A percentile compares a stretch with the other conserved stretches of the same genome.
Evolutionary conservation across 257 asterid species (phyloP).

Genomic region (Nicotiana tabacum): DNA sequence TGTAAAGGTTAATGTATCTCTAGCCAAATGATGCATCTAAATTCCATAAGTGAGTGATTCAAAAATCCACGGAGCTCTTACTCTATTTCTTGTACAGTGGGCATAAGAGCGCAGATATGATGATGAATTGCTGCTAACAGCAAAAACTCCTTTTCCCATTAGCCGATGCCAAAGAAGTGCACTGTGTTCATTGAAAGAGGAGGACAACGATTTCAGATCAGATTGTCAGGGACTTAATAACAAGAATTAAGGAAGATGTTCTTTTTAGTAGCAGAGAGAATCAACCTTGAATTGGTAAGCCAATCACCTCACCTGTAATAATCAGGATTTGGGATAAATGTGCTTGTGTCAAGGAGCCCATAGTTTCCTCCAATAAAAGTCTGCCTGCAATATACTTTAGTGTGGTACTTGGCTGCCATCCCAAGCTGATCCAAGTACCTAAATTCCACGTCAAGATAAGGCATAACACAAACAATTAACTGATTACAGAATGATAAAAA

Average conservation of each 20-base stretch:
- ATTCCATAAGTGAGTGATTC: not conserved
- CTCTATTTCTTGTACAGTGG: constrained; percentile 77
- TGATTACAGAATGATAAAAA: not conserved
- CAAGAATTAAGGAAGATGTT: constrained; percentile 81
- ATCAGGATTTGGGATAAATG: constrained; percentile 86
- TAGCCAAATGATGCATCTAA: not conserved
- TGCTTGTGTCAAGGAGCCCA: constrained; percentile 65
- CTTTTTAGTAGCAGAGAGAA: constrained; percentile 45
- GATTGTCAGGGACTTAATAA: constrained; percentile 31
- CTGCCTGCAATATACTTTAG: constrained; percentile 87
- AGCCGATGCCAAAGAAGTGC: constrained; percentile 92
- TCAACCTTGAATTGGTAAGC: constrained; percentile 11
- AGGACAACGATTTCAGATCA: not conserved
- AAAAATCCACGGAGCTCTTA: constrained; percentile 26
- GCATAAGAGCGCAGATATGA: constrained; percentile 71
- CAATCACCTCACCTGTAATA: constrained; percentile 63
- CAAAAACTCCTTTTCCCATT: constrained; percentile 86
- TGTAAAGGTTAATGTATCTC: not conserved
- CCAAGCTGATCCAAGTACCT: constrained; percentile 99
- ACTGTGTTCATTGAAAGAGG: constrained; percentile 33
- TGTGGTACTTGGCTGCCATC: constrained; percentile 78
- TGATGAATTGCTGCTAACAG: constrained; percentile 42
- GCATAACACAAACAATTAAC: not conserved
- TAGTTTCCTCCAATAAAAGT: constrained; percentile 82
- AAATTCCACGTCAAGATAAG: not conserved